Percentiles rank a stretch among this genome's conserved stretches.
Conservation (phyloP, 306 rosid genomes). For the Urtica urens region DNA sequence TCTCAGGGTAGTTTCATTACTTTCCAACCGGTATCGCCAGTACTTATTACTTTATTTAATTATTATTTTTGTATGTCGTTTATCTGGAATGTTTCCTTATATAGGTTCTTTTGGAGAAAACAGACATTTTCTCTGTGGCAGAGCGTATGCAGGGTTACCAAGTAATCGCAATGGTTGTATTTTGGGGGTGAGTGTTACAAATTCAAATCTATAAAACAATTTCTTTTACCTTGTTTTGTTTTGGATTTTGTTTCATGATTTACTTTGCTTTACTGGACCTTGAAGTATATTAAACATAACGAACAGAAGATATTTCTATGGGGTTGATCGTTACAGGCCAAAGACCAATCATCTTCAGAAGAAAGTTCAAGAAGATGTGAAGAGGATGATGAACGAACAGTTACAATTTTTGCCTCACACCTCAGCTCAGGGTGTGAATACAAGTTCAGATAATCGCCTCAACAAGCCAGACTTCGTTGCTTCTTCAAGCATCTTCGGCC, state of each 20-base stretch:
- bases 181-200: constrained; percentile 54
- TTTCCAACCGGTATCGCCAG: too few relatives aligned
- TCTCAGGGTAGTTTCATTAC: too few relatives aligned
- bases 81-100: too few relatives aligned
- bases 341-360: constrained; percentile 56
- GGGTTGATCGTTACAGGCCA: constrained; percentile 43
- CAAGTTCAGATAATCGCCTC: constrained; percentile 22
- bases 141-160: constrained; percentile 73
- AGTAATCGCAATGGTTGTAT: constrained; percentile 76
- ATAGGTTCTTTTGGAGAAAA: constrained; percentile 64
- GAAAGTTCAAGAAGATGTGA: constrained; percentile 48
- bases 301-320: not conserved
- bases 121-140: constrained; percentile 27
- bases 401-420: constrained; percentile 38
- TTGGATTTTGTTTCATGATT: not conserved
- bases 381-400: constrained; percentile 56
- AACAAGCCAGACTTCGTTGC: constrained; percentile 61
- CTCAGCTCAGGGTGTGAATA: constrained; percentile 20
- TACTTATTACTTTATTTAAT: too few relatives aligned
- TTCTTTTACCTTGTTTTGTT: not conserved
- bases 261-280: too few relatives aligned
- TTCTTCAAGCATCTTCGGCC: constrained; percentile 79
- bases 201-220: not conserved
- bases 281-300: too few relatives aligned
- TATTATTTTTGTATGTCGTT: too few relatives aligned